phyloP scores from a whole-genome alignment of 2,329 filamentous ascomycete species.

The Sporothrix brunneoviolacea region DNA sequence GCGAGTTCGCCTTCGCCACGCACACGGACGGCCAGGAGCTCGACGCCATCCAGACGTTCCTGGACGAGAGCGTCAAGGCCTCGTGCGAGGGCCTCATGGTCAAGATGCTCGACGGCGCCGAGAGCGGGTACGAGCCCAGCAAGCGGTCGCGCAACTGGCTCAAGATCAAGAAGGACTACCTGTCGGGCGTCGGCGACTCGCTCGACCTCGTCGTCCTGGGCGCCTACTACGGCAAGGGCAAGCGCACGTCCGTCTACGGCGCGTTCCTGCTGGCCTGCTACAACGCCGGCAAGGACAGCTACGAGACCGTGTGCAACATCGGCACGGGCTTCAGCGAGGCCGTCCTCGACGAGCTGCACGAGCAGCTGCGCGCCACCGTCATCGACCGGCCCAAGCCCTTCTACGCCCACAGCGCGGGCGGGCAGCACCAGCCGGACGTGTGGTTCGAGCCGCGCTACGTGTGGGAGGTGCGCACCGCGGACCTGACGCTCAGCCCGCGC shows the following conservation, averaged over 20 bases:
- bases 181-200: constrained; percentile 87
- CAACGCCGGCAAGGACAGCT: constrained; percentile 70
- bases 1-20: constrained; percentile 86
- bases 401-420: constrained; percentile 75
- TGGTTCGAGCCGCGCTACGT: constrained; percentile 95
- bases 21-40: constrained; percentile 81
- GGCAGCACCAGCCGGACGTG: constrained; percentile 92
- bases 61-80: constrained; percentile 92
- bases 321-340: constrained; percentile 94
- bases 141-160: constrained; percentile 98
- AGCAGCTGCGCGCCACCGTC: constrained; percentile 64
- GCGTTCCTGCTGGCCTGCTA: constrained; percentile 94
- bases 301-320: constrained; percentile 97
- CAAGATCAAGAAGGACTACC: constrained; percentile 98
- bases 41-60: constrained; percentile 84
- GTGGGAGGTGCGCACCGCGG: constrained; percentile 97
- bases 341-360: constrained; percentile 82
- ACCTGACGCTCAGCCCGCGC: constrained; percentile 83
- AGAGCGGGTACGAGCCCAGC: constrained; percentile 92
- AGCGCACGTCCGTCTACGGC: constrained; percentile 91
- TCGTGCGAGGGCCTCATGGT: constrained; percentile 98
- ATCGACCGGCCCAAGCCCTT: constrained; percentile 93
- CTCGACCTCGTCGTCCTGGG: constrained; percentile 94
- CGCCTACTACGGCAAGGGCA: constrained; percentile 89
- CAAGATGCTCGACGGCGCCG: constrained; percentile 92